Evolutionary conservation across 2,329 filamentous ascomycete species (phyloP), one percentile per base, ranked within the genome.

Genomic region (Xylariaceae sp.): DNA sequence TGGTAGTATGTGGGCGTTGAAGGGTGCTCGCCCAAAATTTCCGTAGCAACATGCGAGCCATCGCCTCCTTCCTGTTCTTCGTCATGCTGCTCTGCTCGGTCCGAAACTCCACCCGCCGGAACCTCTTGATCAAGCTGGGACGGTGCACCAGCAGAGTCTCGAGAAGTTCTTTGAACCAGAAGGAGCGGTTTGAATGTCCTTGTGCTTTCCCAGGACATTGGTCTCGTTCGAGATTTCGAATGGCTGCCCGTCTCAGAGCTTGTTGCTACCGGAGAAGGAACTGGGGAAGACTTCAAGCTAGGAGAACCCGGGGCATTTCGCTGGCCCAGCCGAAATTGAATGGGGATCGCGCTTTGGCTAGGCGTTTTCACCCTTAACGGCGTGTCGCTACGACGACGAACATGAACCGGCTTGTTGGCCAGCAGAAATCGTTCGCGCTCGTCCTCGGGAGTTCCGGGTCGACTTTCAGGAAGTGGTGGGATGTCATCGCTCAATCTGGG

Each of bases 161-260:
- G 71, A 9, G 75, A 73, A 3, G 73, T 74, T 57, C 74, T 84
- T 68, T 95, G 89, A 6, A 96, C 82, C 18, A 96, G 83, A 69
- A 89, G 93, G 9, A 97, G 73, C 0, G 92, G 92, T 60, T 88
- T 86, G 63, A 92, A 86, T 65, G 94, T 90, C 49, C 81, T 81
- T 16, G 78, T 79, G 57, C 72, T 81, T 42, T 84, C 82, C 82
- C 82, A 86, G 0, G 81, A 85, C 12, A 73, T 82, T 12, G 81
- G 81, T 5, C 83, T 75, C 18, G 75, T 63, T 40, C 71, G 65
- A 45, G 71, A 68, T 59, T 72, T 76, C 13, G 62, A 60, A 13
- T 68, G 58, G 31, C 65, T 66, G 50, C 58, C 63, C 16, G 66
- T 54, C 57, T 77, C 73, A 5, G 65, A 54, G 44, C 66, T 65